Percentiles rank a stretch among this genome's conserved stretches.
Conservation (phyloP, 225 moss, liverwort and hornwort species). For the Takakia lepidozioides region DNA sequence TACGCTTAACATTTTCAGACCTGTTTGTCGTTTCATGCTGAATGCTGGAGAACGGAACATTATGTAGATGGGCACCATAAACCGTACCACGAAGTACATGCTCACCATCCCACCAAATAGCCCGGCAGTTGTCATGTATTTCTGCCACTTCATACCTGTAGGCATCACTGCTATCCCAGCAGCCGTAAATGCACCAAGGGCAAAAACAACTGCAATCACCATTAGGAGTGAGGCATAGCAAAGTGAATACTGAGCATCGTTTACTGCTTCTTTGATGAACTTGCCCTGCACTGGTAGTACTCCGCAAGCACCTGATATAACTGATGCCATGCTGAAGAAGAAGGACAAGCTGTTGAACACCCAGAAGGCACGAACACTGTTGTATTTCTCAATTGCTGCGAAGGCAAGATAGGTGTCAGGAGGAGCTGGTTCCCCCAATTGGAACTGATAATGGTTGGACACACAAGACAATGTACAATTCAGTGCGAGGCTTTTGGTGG, state of each 20-base stretch:
- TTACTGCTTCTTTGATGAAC: slow-evolving; percentile 29
- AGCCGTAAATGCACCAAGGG: slow-evolving; percentile 8
- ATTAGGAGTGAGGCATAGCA: slow-evolving; percentile 7
- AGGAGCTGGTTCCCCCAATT: slow-evolving; percentile 4
- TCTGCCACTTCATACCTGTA: slow-evolving; percentile 6
- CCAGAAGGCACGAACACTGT: slow-evolving; percentile 25
- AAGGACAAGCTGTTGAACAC: slow-evolving; percentile 33
- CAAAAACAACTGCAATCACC: slow-evolving; percentile 9
- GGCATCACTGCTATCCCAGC: slow-evolving; percentile 10
- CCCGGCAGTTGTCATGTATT: slow-evolving; percentile 11
- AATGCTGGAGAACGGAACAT: too few species aligned
- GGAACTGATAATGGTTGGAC: background rate
- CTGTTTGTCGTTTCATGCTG: too few species aligned
- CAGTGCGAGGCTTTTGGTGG: too few species aligned
- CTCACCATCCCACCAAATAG: slow-evolving; percentile 15
- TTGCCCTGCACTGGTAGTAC: slow-evolving; percentile 10
- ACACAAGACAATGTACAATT: too few species aligned
- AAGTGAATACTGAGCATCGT: slow-evolving; percentile 9
- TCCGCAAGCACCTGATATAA: slow-evolving; percentile 13
- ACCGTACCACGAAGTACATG: slow-evolving; percentile 7
- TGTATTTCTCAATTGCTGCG: slow-evolving; percentile 18
- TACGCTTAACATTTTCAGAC: too few species aligned
- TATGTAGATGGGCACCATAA: slow-evolving; percentile 13
- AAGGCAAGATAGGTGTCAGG: slow-evolving; percentile 6
- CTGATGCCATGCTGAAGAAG: slow-evolving; percentile 26